Percentiles rank a stretch among this genome's conserved stretches.
Conservation (phyloP, 768 basidiomycete species). For the Lentinula sp. region DNA sequence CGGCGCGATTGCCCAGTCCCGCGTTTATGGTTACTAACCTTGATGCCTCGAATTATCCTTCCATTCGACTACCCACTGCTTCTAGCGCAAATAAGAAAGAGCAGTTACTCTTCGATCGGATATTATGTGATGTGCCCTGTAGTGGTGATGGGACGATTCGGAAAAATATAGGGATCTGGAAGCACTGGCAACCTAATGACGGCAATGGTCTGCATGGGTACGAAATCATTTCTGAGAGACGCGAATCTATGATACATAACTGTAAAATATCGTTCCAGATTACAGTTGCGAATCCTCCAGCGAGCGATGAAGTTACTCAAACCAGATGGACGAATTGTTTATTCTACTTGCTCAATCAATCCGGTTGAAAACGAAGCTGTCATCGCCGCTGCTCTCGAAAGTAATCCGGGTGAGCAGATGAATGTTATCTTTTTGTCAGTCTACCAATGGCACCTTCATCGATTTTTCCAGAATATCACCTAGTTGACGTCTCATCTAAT, state of each 20-base stretch:
- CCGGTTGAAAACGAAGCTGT: conserved; percentile 98
- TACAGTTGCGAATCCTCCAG: conserved; percentile 88
- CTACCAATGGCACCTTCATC: background rate
- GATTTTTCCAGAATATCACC: conserved; percentile 50
- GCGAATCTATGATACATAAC: background rate
- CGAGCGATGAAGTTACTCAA: conserved; percentile 90
- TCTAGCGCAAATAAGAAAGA: conserved; percentile 29
- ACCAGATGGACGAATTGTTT: conserved; percentile 83
- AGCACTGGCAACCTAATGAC: conserved; percentile 81
- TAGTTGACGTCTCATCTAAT: conserved; percentile 72
- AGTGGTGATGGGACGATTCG: conserved; percentile 94
- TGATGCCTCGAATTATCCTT: conserved; percentile 84
- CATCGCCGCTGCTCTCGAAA: conserved; percentile 73
- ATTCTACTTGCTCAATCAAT: conserved; percentile 97
- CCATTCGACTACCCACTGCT: conserved; percentile 44
- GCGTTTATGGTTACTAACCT: conserved; percentile 94
- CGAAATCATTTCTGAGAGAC: background rate
- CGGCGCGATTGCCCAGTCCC: conserved; percentile 87
- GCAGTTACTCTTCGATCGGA: conserved; percentile 81
- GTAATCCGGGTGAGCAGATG: conserved; percentile 50
- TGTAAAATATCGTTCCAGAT: conserved; percentile 31
- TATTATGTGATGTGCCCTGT: conserved; percentile 96
- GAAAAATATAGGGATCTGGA: conserved; percentile 96
- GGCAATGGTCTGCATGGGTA: conserved; percentile 89
- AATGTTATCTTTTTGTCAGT: background rate